A percentile compares a stretch with the other conserved stretches of the same genome.
These are phyloP conservation scores for Trichoderma gamsii DNA, from an alignment of 495 filamentous ascomycete species.

Conservation along the genomic window DNA sequence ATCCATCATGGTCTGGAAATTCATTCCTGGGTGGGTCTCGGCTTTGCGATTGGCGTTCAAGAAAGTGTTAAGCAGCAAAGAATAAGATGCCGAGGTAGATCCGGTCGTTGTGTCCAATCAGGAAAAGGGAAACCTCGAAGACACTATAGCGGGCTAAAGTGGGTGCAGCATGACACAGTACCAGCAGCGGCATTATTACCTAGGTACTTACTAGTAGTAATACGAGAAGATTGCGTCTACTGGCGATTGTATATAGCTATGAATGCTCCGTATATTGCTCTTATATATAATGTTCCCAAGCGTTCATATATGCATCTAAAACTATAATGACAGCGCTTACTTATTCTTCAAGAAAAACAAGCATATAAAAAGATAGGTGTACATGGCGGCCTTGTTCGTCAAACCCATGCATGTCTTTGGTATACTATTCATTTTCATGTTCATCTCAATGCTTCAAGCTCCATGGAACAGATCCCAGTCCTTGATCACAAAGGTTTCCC, in stretches of 20 bases:
- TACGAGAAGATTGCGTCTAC: no score
- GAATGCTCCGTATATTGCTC: no score
- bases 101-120: not conserved
- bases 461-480: slow-evolving; percentile 77
- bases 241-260: no score
- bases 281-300: no score
- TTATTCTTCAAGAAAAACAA: no score
- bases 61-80: not conserved
- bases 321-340: no score
- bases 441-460: slow-evolving; percentile 22
- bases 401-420: not conserved
- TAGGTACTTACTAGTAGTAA: no score
- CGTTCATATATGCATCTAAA: no score
- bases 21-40: not conserved
- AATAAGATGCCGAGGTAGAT: not conserved
- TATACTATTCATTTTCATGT: slow-evolving; percentile 5
- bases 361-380: not conserved
- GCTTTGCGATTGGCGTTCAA: not conserved
- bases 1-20: not conserved
- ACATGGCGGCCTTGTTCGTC: not conserved
- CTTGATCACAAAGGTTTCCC: slow-evolving; percentile 65
- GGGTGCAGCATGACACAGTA: not conserved
- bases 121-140: no score
- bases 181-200: no score
- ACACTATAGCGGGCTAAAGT: not conserved